Base-by-base conservation (phyloP, 2,329 filamentous ascomycete species). In the Orbilia quercus region DNA sequence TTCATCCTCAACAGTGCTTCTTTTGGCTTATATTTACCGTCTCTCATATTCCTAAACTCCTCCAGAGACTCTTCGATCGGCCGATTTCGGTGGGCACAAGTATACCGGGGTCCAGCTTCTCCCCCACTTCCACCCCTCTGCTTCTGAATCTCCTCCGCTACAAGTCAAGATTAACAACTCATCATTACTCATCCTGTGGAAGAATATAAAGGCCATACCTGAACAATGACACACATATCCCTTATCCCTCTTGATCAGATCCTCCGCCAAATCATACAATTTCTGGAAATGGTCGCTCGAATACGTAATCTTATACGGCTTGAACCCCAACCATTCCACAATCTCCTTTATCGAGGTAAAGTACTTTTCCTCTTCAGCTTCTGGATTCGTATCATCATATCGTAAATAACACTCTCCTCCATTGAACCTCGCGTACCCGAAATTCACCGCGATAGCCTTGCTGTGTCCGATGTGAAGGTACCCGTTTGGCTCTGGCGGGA, bases 371-470 rank as follows among this genome's bases (percentile, higher is more conserved):
- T 97, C 91, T 80, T 98, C 95, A 50, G 91, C 91, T 76, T 93
- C 91, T 0, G 95, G 95, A 80, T 98, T 98, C 12, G 95, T 98
- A 78, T 98, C 95, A 80, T 98, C 95, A 80, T 91, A 96, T 78
- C 94, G 86, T 74, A 92, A 82, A 78, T 90, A 89, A 81, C 88
- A 90, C 74, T 89, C 84, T 69, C 94, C 94, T 36, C 90, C 90
- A 79, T 96, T 91, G 79, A 89, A 88, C 79, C 87, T 88, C 12
- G 95, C 94, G 80, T 97, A 98, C 5, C 94, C 94, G 82, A 98
- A 98, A 82, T 98, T 97, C 81, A 98, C 88, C 0, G 92, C 90
- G 80, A 98, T 97, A 20, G 95, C 94, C 83, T 98, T 98, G 76
- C 90, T 91, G 80, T 98, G 95, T 18, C 94, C 94, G 77, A 98